Percentiles rank a stretch among this genome's conserved stretches.
These are phyloP conservation scores for Sextonia rubra DNA, from an alignment of 164 flowering plant species.

Conservation along the genomic window DNA sequence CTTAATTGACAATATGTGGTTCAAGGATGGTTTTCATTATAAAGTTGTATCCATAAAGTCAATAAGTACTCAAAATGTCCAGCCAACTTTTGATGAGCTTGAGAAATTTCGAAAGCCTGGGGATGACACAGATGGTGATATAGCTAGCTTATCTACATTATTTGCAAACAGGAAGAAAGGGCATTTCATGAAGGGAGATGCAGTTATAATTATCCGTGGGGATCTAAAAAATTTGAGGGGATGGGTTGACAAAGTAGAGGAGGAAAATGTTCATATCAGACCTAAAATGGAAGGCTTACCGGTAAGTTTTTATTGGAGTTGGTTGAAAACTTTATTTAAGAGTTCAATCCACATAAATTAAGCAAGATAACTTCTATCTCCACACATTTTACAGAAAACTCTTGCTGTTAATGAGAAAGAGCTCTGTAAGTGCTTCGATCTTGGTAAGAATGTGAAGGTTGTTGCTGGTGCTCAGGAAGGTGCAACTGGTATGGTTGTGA, in stretches of 20 bases:
- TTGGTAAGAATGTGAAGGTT: slow-evolving; percentile 96
- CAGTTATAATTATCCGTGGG: slow-evolving; percentile 82
- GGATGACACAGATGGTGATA: slow-evolving; percentile 73
- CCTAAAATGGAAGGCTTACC: slow-evolving; percentile 77
- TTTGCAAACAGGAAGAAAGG: slow-evolving; percentile 92
- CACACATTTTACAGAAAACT: slow-evolving; percentile 42
- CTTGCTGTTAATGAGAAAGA: slow-evolving; percentile 76
- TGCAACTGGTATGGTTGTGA: slow-evolving; percentile 94
- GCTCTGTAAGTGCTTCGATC: slow-evolving; percentile 89
- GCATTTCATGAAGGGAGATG: slow-evolving; percentile 94
- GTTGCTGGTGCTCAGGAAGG: slow-evolving; percentile 92
- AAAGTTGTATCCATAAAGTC: slow-evolving; percentile 83
- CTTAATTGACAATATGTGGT: slow-evolving; percentile 61
- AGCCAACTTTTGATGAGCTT: slow-evolving; percentile 90
- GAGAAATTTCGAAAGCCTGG: slow-evolving; percentile 81
- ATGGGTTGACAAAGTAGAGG: slow-evolving; percentile 95
- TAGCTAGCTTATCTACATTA: slow-evolving; percentile 61
- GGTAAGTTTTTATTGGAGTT: slow-evolving; percentile 28
- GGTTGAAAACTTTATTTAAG: not conserved
- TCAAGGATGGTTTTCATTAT: slow-evolving; percentile 79
- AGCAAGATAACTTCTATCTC: not conserved
- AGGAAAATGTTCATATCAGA: slow-evolving; percentile 77
- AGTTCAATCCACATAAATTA: not conserved
- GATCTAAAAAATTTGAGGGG: slow-evolving; percentile 91
- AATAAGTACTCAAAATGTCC: slow-evolving; percentile 63